Conservation (phyloP, 2,329 filamentous ascomycete genomes). For the Clarireedia hainanense region DNA sequence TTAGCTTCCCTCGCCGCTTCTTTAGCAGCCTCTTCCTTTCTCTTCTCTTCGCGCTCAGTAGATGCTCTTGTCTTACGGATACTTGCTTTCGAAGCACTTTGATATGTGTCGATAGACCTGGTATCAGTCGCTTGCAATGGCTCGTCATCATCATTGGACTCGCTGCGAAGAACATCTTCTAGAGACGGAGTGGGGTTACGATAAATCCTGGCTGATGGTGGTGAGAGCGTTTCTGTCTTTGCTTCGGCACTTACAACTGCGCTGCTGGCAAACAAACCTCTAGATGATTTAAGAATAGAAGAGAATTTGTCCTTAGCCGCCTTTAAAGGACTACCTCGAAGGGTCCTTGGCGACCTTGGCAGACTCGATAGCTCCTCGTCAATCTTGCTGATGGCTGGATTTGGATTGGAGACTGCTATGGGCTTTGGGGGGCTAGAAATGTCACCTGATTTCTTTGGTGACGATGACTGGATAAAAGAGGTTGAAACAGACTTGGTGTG, state of each 20-base stretch:
- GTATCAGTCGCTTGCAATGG: slow-evolving; percentile 34
- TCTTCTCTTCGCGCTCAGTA: slow-evolving; percentile 51
- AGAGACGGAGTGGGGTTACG: slow-evolving; percentile 39
- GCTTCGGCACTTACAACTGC: slow-evolving; percentile 55
- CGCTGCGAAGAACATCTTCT: slow-evolving; percentile 32
- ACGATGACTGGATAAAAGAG: slow-evolving; percentile 46
- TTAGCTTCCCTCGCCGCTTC: slow-evolving; percentile 47
- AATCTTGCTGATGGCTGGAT: slow-evolving; percentile 45
- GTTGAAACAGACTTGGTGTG: slow-evolving; percentile 60
- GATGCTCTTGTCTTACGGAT: slow-evolving; percentile 47
- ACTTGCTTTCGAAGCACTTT: slow-evolving; percentile 24
- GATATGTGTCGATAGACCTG: background rate
- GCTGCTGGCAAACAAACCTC: slow-evolving; percentile 75
- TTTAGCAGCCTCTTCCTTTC: slow-evolving; percentile 51
- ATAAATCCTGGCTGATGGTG: slow-evolving; percentile 41
- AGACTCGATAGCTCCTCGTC: slow-evolving; percentile 19
- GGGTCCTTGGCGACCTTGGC: slow-evolving; percentile 47
- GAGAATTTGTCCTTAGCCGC: slow-evolving; percentile 90
- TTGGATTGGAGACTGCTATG: slow-evolving; percentile 51
- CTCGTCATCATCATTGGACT: slow-evolving; percentile 27
- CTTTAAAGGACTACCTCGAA: slow-evolving; percentile 73
- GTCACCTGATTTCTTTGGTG: slow-evolving; percentile 33
- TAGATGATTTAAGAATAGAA: slow-evolving; percentile 82
- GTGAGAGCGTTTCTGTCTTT: slow-evolving; percentile 49
- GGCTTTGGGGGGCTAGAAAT: slow-evolving; percentile 44